Percentiles rank a stretch among this genome's conserved stretches.
These are phyloP conservation scores for Sordaria brevicollis DNA, from an alignment of 495 filamentous ascomycete genomes.

Conservation along the genomic window DNA sequence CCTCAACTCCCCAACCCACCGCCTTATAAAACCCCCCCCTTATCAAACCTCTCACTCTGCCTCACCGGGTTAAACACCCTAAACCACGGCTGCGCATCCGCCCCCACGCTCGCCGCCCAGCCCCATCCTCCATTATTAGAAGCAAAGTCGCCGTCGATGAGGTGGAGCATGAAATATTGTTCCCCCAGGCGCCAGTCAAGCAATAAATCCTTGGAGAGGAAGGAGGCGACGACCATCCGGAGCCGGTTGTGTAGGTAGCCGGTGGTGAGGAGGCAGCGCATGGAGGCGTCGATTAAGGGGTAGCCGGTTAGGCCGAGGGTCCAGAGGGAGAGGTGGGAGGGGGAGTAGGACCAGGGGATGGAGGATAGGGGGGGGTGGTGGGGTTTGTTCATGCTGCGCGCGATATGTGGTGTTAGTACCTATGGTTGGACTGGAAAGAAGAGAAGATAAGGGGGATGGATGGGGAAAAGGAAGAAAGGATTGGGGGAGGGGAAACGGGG, in stretches of 20 bases:
- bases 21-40: constrained; percentile 59
- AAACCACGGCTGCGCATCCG: constrained; percentile 89
- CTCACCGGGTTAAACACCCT: constrained; percentile 80
- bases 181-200: constrained; percentile 90
- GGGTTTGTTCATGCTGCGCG: constrained; percentile 74
- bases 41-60: constrained; percentile 80
- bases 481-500: too few relatives aligned
- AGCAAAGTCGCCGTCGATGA: constrained; percentile 89
- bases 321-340: constrained; percentile 62
- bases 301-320: constrained; percentile 68
- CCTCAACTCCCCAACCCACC: constrained; percentile 61
- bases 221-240: constrained; percentile 82
- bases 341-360: constrained; percentile 72
- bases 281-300: constrained; percentile 85
- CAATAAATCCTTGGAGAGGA: constrained; percentile 76
- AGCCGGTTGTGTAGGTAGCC: constrained; percentile 88
- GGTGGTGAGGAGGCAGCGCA: constrained; percentile 64
- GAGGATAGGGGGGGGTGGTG: constrained; percentile 83
- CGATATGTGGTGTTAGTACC: background rate
- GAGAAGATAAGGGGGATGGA: background rate
- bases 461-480: too few relatives aligned
- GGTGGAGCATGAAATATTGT: constrained; percentile 75
- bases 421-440: background rate
- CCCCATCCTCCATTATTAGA: constrained; percentile 93
- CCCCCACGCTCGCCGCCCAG: constrained; percentile 67